phyloP scores from a whole-genome alignment of 2,329 filamentous ascomycete species.

The Cladosporium phlei region DNA sequence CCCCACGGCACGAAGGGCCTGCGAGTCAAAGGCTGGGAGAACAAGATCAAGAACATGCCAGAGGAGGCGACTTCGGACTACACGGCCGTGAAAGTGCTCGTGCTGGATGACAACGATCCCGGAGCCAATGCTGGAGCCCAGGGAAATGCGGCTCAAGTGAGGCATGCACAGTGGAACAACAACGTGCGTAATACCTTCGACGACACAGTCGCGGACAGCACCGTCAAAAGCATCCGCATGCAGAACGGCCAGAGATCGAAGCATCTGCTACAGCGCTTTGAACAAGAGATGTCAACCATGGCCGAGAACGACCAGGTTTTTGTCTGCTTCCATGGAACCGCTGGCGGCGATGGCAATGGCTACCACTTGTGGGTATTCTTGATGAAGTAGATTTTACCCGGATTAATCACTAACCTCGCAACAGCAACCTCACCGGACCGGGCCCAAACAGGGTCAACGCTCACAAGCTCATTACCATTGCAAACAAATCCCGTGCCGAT shows the following conservation, averaged over 20 bases:
- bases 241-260: background rate
- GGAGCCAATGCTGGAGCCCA: no score
- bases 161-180: no score
- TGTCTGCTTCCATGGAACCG: background rate
- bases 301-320: background rate
- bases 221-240: background rate
- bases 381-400: background rate
- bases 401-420: background rate
- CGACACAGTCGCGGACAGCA: background rate
- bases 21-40: background rate
- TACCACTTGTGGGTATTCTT: background rate
- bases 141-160: no score
- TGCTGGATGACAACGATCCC: background rate
- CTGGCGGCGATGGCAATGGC: background rate
- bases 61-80: background rate
- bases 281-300: no score
- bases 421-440: background rate
- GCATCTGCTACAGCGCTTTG: no score
- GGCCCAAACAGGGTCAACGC: conserved; percentile 5
- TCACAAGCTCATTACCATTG: background rate
- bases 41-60: background rate
- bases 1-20: background rate
- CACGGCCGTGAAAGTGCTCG: background rate
- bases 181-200: no score
- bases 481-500: background rate